phyloP scores from a whole-genome alignment of 1,284 basidiomycete species.

The Fomitopsis palustris region DNA sequence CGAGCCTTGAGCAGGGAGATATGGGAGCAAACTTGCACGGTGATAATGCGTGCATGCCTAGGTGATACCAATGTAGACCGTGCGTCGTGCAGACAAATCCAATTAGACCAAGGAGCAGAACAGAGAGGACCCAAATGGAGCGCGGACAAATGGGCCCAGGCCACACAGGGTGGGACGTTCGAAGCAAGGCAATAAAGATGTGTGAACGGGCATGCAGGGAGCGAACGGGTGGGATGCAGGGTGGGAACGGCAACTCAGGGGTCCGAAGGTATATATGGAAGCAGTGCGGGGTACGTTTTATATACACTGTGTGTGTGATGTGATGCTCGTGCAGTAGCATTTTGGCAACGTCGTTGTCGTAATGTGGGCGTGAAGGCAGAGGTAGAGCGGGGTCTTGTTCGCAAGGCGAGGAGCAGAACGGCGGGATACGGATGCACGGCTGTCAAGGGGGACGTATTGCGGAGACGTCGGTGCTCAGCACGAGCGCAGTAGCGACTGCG shows the following conservation, averaged over 20 bases:
- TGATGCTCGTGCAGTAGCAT: neutral
- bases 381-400: neutral
- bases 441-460: neutral
- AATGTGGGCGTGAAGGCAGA: neutral
- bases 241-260: neutral
- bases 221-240: neutral
- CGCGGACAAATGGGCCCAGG: neutral
- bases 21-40: neutral
- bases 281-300: neutral
- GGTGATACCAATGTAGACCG: neutral
- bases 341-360: neutral
- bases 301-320: conserved; percentile 1
- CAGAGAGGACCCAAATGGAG: neutral
- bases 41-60: neutral
- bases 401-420: no score
- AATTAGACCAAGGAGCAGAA: no score
- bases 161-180: neutral
- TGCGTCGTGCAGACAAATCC: neutral
- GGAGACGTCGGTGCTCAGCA: conserved; percentile 17
- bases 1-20: neutral
- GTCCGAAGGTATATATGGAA: neutral
- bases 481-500: conserved; percentile 27
- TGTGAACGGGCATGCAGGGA: neutral
- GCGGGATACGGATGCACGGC: neutral
- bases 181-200: conserved; percentile 1